Evolutionary conservation across 1,284 basidiomycete species (phyloP).

Genomic region (Cutaneotrichosporon dermatis): DNA sequence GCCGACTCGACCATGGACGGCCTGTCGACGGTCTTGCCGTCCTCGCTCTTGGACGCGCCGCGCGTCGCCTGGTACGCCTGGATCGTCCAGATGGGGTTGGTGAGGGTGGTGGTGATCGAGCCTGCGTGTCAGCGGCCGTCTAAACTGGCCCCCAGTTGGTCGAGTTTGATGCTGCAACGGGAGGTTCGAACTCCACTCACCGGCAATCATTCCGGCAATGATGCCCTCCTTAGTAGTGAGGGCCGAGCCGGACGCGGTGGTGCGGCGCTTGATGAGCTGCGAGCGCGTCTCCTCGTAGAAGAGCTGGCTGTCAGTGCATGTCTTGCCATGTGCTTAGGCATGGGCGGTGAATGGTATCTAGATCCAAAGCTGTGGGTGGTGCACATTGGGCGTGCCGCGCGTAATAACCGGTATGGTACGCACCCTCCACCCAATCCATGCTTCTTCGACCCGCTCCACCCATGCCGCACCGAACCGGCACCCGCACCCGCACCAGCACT

Average conservation of each 20-base stretch:
- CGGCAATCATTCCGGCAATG: constrained; percentile 80
- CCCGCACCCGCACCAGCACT: constrained; percentile 8
- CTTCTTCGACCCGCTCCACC: not conserved
- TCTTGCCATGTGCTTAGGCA: no score
- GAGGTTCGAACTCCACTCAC: constrained; percentile 43
- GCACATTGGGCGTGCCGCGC: no score
- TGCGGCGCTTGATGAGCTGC: constrained; percentile 51
- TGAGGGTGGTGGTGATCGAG: constrained; percentile 81
- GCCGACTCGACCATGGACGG: constrained; percentile 67
- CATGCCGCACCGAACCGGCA: no score
- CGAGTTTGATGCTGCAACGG: no score
- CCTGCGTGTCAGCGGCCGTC: constrained; percentile 57
- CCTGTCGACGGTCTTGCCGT: constrained; percentile 46
- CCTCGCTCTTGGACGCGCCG: constrained; percentile 19
- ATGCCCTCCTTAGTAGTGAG: constrained; percentile 84
- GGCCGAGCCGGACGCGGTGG: constrained; percentile 43
- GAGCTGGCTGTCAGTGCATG: constrained; percentile 30
- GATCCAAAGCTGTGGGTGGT: no score
- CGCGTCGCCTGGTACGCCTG: constrained; percentile 84
- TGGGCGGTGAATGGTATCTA: no score
- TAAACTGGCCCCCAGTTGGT: no score
- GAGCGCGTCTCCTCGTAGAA: constrained; percentile 54
- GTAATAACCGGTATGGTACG: no score
- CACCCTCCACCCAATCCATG: not conserved
- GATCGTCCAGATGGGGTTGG: constrained; percentile 95